These are phyloP conservation scores for Apiospora rasikravindrae DNA, from an alignment of 2,329 filamentous ascomycete species.

Conservation along the genomic window DNA sequence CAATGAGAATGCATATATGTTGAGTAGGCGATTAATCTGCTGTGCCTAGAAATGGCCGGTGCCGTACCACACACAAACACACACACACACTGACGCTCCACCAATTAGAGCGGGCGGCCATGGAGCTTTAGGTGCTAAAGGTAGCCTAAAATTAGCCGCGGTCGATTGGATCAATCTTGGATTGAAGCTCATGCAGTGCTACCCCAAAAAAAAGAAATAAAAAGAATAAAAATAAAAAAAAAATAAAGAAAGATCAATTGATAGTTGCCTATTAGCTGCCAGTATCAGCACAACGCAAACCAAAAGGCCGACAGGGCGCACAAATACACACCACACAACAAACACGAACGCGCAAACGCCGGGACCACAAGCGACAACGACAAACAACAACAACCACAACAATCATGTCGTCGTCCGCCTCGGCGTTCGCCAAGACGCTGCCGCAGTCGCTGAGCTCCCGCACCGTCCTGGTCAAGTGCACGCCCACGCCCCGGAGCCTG, in stretches of 20 bases:
- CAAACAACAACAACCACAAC: not conserved
- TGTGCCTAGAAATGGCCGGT: not conserved
- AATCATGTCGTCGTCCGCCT: not conserved
- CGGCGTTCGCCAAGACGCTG: conserved; percentile 35
- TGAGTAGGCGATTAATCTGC: not conserved
- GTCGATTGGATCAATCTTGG: too few relatives aligned
- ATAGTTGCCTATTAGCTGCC: too few relatives aligned
- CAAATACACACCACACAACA: not conserved
- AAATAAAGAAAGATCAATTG: too few relatives aligned
- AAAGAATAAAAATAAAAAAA: too few relatives aligned
- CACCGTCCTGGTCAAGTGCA: conserved; percentile 55
- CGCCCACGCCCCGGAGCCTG: conserved; percentile 57
- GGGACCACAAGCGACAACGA: not conserved
- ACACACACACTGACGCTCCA: not conserved
- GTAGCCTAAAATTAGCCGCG: not conserved
- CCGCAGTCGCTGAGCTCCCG: conserved; percentile 35
- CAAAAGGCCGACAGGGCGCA: not conserved
- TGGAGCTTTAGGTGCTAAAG: too few relatives aligned
- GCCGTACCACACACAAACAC: too few relatives aligned
- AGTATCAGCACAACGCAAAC: not conserved
- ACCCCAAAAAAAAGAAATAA: not conserved
- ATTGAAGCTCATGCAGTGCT: not conserved
- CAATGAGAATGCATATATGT: too few relatives aligned
- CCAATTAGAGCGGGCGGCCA: not conserved
- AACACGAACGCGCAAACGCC: not conserved